Conservation (phyloP, 164 flowering plant species). For the Aristolochia fimbriata region DNA sequence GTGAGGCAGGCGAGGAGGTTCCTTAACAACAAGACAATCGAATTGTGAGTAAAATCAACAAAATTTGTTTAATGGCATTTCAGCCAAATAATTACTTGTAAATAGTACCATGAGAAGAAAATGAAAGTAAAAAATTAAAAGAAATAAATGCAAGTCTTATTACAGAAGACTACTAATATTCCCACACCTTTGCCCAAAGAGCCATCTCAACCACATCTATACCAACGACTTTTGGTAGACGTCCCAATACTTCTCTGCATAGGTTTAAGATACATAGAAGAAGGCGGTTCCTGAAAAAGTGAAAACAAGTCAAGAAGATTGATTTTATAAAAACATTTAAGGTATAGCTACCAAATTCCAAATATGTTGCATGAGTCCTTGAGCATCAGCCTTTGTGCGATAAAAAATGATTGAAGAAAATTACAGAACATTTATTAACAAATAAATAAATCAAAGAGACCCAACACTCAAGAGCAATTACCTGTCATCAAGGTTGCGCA, state of each 20-base stretch:
- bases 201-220: slow-evolving; percentile 99
- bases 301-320: slow-evolving; percentile 2
- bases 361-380: too few relatives aligned
- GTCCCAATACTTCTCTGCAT: slow-evolving; percentile 79
- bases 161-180: background rate
- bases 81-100: background rate
- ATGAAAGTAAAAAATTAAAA: too few relatives aligned
- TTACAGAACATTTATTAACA: background rate
- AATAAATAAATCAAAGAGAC: background rate
- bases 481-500: slow-evolving; percentile 99
- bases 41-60: background rate
- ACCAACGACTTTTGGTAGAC: slow-evolving; percentile 92
- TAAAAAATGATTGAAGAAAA: background rate
- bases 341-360: too few relatives aligned
- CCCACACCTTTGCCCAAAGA: slow-evolving; percentile 95
- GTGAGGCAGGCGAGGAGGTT: too few relatives aligned
- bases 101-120: too few relatives aligned
- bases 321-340: too few relatives aligned
- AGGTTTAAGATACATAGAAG: slow-evolving; percentile 66
- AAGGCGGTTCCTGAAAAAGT: slow-evolving; percentile 72
- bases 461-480: slow-evolving; percentile 8
- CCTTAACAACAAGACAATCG: too few relatives aligned
- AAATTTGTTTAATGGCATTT: background rate
- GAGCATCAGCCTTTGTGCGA: too few relatives aligned
- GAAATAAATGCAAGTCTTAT: background rate